These are phyloP conservation scores for Phytopythium montanum DNA, from an alignment of 352 stramenopile species.

Conservation along the genomic window DNA sequence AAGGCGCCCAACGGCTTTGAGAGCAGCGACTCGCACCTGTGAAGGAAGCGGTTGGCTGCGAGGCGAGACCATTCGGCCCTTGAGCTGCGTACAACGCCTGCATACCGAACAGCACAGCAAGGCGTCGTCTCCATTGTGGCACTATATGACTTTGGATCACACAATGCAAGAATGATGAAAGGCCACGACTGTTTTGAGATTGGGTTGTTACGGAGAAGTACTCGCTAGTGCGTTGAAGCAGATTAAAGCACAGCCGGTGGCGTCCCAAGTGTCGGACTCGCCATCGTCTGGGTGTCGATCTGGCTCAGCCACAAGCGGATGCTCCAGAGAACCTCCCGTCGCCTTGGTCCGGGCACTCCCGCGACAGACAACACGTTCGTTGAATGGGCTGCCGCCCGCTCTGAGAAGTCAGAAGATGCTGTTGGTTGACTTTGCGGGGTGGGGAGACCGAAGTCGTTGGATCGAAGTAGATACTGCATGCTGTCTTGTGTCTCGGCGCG, in stretches of 20 bases:
- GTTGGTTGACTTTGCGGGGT: background rate
- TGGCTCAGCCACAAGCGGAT: background rate
- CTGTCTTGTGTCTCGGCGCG: background rate
- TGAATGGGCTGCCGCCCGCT: background rate
- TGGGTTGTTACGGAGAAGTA: background rate
- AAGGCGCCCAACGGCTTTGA: slow-evolving; percentile 62
- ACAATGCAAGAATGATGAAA: background rate
- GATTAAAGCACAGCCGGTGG: background rate
- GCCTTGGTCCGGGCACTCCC: background rate
- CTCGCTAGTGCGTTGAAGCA: background rate
- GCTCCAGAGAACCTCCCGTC: background rate
- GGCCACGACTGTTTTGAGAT: background rate
- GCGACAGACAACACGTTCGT: background rate
- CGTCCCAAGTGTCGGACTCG: background rate
- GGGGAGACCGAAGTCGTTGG: too few species aligned
- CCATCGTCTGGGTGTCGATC: slow-evolving; percentile 1
- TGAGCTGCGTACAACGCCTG: background rate
- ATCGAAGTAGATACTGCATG: background rate
- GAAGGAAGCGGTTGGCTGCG: background rate
- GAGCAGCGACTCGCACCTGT: background rate
- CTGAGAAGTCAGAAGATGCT: background rate
- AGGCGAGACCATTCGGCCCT: background rate
- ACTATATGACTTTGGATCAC: background rate
- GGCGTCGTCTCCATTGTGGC: too few species aligned
- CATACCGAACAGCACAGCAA: too few species aligned